Conservation (phyloP, 2,329 filamentous ascomycete genomes). For the Stachybotrys elegans region DNA sequence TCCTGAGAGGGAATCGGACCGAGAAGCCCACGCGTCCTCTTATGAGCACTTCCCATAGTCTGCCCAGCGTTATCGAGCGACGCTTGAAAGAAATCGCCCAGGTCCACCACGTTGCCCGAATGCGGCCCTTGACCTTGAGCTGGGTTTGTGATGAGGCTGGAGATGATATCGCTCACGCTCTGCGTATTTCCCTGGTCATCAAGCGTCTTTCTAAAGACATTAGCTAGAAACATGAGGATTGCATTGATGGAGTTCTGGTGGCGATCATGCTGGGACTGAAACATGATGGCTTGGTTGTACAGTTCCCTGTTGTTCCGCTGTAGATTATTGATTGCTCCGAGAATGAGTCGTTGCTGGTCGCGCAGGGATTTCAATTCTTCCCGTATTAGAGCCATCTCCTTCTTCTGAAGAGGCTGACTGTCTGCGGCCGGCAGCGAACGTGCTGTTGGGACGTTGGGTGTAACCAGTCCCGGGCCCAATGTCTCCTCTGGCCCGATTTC, state of each 20-base stretch:
- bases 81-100: conserved; percentile 52
- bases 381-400: conserved; percentile 73
- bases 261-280: conserved; percentile 88
- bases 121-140: conserved; percentile 34
- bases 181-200: conserved; percentile 74
- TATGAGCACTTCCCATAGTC: conserved; percentile 36
- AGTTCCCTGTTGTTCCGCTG: conserved; percentile 83
- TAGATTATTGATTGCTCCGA: conserved; percentile 72
- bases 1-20: conserved; percentile 45
- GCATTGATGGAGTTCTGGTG: conserved; percentile 98
- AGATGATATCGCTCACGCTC: conserved; percentile 81
- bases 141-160: conserved; percentile 62
- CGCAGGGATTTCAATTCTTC: conserved; percentile 78
- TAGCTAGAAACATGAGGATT: conserved; percentile 95
- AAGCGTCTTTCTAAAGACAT: conserved; percentile 89
- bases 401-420: conserved; percentile 51
- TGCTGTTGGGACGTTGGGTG: conserved; percentile 13
- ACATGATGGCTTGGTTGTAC: conserved; percentile 80
- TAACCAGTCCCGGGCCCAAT: conserved; percentile 14
- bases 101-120: conserved; percentile 55
- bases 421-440: conserved; percentile 37
- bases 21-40: conserved; percentile 49
- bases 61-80: conserved; percentile 30
- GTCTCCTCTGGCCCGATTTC: conserved; percentile 39
- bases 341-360: conserved; percentile 81